Base-by-base conservation (phyloP, 2,329 filamentous ascomycete species). In the Fusarium nisikadoi region DNA sequence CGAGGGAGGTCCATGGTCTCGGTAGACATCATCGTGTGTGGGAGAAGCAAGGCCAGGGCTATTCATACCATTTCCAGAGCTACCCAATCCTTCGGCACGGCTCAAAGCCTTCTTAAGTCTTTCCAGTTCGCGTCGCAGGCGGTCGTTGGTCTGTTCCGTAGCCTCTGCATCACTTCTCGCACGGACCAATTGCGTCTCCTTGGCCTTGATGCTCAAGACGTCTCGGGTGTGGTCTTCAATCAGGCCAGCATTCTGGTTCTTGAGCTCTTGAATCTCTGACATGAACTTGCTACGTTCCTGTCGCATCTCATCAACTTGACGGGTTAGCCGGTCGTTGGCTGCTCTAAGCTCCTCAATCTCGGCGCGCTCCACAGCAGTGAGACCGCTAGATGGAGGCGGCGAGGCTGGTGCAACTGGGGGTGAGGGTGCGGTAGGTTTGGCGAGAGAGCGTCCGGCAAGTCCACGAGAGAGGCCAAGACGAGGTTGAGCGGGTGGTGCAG, bases 141-240 rank as follows among this genome's bases (percentile, higher is more conserved):
- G 92, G 69, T 96, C 93, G 57, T 96, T 94, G 65, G 91, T 92
- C 76, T 94, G 91, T 79, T 98, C 94, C 0, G 95, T 93, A 1
- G 93, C 91, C 80, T 98, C 95, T 36, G 92, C 93, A 78, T 99
- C 96, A 73, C 93, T 94, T 60, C 95, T 89, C 16, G 96, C 95
- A 47, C 96, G 92, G 14, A 98, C 95, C 9, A 99, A 88, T 77
- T 99, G 96, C 6, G 96, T 98, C 81, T 99, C 96, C 82, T 99
- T 99, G 19, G 96, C 96, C 81, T 98, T 98, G 84, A 99, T 97
- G 75, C 94, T 96, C 45, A 99, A 86, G 0, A 98, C 94, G 77
- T 99, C 95, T 52, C 95, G 89, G 0, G 96, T 99, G 80, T 98
- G 95, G 77, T 98, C 95, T 82, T 99, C 96, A 68, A 99, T 99